A percentile compares a stretch with the other conserved stretches of the same genome.
Conservation (phyloP, 73 alveolate genomes). For the Paramecium sonneborni region DNA sequence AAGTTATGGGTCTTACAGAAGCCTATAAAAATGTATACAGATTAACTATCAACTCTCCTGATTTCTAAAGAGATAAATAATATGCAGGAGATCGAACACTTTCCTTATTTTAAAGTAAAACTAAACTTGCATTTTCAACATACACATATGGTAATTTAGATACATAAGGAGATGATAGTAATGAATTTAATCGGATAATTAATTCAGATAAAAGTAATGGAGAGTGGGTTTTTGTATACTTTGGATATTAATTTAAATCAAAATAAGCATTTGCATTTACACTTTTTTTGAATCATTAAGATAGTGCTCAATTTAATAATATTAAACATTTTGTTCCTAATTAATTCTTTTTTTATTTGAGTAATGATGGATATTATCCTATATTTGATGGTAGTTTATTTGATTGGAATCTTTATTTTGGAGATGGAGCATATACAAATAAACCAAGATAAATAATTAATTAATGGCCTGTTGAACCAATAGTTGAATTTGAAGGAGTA, state of each 20-base stretch:
- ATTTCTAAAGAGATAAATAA: neutral
- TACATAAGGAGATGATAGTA: slow-evolving; percentile 9
- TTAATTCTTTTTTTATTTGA: slow-evolving; percentile 19
- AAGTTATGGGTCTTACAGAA: neutral
- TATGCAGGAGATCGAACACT: slow-evolving; percentile 25
- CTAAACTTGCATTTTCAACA: slow-evolving; percentile 13
- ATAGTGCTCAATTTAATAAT: slow-evolving; percentile 4
- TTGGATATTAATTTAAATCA: slow-evolving; percentile 3
- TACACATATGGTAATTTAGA: slow-evolving; percentile 21
- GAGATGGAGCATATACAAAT: slow-evolving; percentile 23
- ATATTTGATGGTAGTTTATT: slow-evolving; percentile 21
- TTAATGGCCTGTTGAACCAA: slow-evolving; percentile 28
- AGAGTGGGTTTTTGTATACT: slow-evolving; percentile 39
- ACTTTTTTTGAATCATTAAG: neutral
- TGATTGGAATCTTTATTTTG: slow-evolving; percentile 8
- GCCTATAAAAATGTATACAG: neutral
- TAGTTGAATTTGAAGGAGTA: neutral
- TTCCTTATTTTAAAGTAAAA: neutral
- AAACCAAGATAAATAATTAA: neutral
- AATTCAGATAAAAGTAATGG: neutral
- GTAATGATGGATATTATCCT: slow-evolving; percentile 6
- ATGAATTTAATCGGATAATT: neutral
- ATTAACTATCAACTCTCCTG: slow-evolving; percentile 14
- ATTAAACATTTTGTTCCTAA: slow-evolving; percentile 38
- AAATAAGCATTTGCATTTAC: slow-evolving; percentile 22